Evolutionary conservation across 2,329 filamentous ascomycete species (phyloP).

Genomic region (Akanthomyces lecanii): DNA sequence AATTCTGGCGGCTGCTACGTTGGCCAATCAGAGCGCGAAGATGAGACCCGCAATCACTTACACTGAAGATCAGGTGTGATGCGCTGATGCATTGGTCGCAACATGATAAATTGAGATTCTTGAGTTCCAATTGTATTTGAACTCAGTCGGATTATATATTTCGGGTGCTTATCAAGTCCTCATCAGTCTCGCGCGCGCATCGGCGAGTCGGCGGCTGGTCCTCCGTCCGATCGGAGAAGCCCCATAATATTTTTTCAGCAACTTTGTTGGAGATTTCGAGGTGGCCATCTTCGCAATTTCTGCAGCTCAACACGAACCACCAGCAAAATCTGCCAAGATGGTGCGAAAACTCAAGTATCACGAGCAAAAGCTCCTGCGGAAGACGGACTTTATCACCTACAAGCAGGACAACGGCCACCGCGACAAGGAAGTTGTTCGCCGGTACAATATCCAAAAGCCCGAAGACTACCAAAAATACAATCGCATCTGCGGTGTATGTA

Average conservation of each 20-base stretch:
- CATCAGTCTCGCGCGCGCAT: not conserved
- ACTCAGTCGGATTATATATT: not conserved
- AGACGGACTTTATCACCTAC: constrained; percentile 91
- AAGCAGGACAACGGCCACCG: constrained; percentile 85
- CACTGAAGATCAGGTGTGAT: not conserved
- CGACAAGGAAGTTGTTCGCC: constrained; percentile 70
- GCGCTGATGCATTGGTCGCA: not conserved
- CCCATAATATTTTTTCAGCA: constrained; percentile 15
- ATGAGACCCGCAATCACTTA: not conserved
- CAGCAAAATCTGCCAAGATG: constrained; percentile 51
- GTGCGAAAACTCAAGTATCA: constrained; percentile 95
- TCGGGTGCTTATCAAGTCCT: not conserved
- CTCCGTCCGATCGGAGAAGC: constrained; percentile 7
- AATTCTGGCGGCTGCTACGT: not conserved
- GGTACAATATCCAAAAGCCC: constrained; percentile 88
- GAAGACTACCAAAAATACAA: constrained; percentile 73
- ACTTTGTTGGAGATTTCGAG: constrained; percentile 9
- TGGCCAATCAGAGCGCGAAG: not conserved
- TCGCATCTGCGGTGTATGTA: constrained; percentile 61
- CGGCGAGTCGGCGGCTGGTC: constrained; percentile 9
- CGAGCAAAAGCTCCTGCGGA: constrained; percentile 91
- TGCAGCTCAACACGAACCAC: not conserved
- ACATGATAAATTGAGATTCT: not conserved
- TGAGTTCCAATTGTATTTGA: not conserved
- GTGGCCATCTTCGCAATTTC: not conserved